A percentile compares a stretch with the other conserved stretches of the same genome.
These are phyloP conservation scores for Calonectria hongkongensis DNA, from an alignment of 2,329 filamentous ascomycete genomes.

Conservation along the genomic window DNA sequence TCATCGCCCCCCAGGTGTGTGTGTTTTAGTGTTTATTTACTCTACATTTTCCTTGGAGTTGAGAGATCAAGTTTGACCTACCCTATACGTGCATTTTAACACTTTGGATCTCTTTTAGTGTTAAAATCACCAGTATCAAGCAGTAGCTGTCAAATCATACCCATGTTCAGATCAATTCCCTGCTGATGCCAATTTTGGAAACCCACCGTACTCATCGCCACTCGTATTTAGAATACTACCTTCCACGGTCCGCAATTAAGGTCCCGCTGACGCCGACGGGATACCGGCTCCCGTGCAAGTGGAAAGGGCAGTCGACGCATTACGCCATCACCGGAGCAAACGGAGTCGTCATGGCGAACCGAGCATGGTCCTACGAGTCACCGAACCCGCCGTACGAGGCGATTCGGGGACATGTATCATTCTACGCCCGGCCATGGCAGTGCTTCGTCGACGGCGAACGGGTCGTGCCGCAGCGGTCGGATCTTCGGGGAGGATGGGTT, in stretches of 20 bases:
- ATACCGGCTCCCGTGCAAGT: slow-evolving; percentile 72
- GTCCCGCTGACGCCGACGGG: slow-evolving; percentile 67
- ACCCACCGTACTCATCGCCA: not conserved
- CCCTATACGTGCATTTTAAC: not conserved
- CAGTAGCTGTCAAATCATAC: not conserved
- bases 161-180: not conserved
- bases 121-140: not conserved
- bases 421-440: slow-evolving; percentile 78
- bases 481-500: slow-evolving; percentile 75
- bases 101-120: not conserved
- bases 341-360: slow-evolving; percentile 66
- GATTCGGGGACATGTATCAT: slow-evolving; percentile 74
- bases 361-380: slow-evolving; percentile 76
- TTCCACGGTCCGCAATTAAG: slow-evolving; percentile 70
- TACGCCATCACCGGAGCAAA: slow-evolving; percentile 68
- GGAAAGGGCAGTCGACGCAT: slow-evolving; percentile 77
- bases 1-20: slow-evolving; percentile 7
- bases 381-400: slow-evolving; percentile 71
- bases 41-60: not conserved
- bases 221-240: slow-evolving; percentile 71
- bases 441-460: slow-evolving; percentile 77
- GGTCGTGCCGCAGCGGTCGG: slow-evolving; percentile 75
- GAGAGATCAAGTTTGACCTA: not conserved
- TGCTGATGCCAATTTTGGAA: slow-evolving; percentile 28
- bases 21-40: not conserved